A percentile compares a stretch with the other conserved stretches of the same genome.
Conservation (phyloP, 805 yeast species). For the Zygosaccharomyces kombuchaensis region DNA sequence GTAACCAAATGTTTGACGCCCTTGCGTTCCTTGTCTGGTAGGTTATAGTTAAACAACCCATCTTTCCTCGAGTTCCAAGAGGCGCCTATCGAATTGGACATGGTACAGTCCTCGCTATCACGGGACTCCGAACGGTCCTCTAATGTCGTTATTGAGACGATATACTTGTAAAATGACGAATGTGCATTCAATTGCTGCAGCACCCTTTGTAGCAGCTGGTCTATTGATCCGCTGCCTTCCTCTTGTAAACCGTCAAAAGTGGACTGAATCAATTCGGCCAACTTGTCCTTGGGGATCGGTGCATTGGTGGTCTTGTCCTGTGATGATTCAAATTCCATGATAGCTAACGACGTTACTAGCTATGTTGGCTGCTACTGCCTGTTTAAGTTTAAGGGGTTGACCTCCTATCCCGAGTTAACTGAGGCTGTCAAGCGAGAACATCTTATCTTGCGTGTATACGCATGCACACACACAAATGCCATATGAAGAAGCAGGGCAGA, state of each 20-base stretch:
- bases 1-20: slow-evolving; percentile 26
- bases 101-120: slow-evolving; percentile 8
- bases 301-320: slow-evolving; percentile 19
- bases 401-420: background rate
- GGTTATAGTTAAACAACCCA: slow-evolving; percentile 43
- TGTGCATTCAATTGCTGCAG: slow-evolving; percentile 38
- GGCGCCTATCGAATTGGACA: slow-evolving; percentile 45
- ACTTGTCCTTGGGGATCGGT: slow-evolving; percentile 20
- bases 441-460: background rate
- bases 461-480: background rate
- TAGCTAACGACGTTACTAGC: background rate
- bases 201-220: slow-evolving; percentile 32
- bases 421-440: background rate
- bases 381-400: background rate
- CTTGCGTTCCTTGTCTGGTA: slow-evolving; percentile 19
- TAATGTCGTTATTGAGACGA: slow-evolving; percentile 43
- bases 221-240: slow-evolving; percentile 10
- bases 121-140: slow-evolving; percentile 23
- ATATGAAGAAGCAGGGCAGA: background rate
- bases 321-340: slow-evolving; percentile 14
- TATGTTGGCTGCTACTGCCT: background rate
- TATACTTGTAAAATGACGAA: slow-evolving; percentile 55
- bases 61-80: slow-evolving; percentile 56
- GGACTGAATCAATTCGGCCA: slow-evolving; percentile 18
- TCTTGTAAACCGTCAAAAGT: slow-evolving; percentile 7